These are phyloP conservation scores for Capsicum rhomboideum DNA, from an alignment of 257 asterid genomes.

Conservation along the genomic window DNA sequence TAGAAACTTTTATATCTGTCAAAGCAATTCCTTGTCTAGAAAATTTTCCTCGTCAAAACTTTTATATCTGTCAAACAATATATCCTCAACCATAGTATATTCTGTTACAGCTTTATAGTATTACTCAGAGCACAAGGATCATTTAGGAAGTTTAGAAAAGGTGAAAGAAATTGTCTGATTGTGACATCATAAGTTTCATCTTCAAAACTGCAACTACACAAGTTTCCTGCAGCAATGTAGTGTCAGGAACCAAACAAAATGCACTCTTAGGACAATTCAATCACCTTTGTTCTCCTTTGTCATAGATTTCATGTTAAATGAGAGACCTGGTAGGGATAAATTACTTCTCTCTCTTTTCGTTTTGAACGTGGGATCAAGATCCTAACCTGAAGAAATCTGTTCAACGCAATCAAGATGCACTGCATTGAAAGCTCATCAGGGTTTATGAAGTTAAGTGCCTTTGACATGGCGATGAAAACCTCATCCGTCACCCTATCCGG, in stretches of 20 bases:
- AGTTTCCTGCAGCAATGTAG: neutral
- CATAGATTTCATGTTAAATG: neutral
- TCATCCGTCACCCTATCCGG: conserved; percentile 85
- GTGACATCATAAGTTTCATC: neutral
- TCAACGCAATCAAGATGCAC: conserved; percentile 90
- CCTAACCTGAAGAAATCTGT: conserved; percentile 82
- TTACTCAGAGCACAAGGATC: neutral
- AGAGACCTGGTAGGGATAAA: neutral
- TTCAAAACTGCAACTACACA: neutral
- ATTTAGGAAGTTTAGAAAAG: neutral
- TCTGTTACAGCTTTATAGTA: neutral
- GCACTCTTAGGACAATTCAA: neutral
- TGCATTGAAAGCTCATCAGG: conserved; percentile 98
- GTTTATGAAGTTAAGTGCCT: conserved; percentile 93
- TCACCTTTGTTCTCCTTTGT: neutral
- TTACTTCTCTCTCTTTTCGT: neutral
- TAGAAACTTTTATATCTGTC: neutral
- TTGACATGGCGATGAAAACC: conserved; percentile 98
- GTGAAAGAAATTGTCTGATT: neutral
- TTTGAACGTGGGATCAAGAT: neutral
- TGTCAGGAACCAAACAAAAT: neutral
- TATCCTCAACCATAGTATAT: no score
- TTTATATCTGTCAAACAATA: neutral
- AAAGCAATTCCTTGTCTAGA: neutral
- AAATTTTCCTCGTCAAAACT: no score